These are phyloP conservation scores for Puccinellia tenuiflora DNA, from an alignment of 176 grass and related monocot species.

Conservation along the genomic window DNA sequence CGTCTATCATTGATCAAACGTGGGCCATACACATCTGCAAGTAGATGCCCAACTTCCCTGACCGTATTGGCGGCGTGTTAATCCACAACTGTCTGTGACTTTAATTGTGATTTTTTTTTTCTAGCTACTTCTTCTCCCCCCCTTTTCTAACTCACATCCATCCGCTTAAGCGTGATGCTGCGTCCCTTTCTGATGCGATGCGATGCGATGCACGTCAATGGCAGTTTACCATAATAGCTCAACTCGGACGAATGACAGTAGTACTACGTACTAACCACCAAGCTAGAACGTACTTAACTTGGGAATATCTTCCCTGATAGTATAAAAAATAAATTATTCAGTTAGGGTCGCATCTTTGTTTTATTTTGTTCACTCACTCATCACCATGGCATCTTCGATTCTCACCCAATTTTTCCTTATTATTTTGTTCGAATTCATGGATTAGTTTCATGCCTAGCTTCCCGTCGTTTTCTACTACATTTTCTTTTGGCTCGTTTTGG, in stretches of 20 bases:
- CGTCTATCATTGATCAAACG: neutral
- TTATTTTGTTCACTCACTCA: no score
- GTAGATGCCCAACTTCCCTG: constrained; percentile 44
- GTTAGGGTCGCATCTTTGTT: no score
- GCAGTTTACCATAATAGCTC: constrained; percentile 35
- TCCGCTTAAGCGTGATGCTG: constrained; percentile 19
- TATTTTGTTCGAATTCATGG: no score
- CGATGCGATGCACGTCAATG: constrained; percentile 17
- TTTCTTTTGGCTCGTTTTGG: neutral
- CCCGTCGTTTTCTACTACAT: constrained; percentile 17
- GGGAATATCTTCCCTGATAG: constrained; percentile 11
- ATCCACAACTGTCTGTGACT: constrained; percentile 36
- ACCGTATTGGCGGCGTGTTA: constrained; percentile 52
- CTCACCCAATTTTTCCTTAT: no score
- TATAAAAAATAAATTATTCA: neutral
- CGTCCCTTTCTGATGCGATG: constrained; percentile 46
- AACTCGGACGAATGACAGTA: constrained; percentile 9
- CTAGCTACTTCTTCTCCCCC: neutral
- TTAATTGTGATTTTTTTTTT: constrained; percentile 11
- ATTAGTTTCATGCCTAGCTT: neutral
- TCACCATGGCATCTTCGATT: no score
- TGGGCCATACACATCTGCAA: constrained; percentile 6
- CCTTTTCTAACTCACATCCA: constrained; percentile 26
- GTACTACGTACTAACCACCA: constrained; percentile 7
- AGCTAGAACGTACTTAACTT: neutral